These are phyloP conservation scores for Termitomyces titanicus DNA, from an alignment of 768 basidiomycete genomes.

Conservation along the genomic window DNA sequence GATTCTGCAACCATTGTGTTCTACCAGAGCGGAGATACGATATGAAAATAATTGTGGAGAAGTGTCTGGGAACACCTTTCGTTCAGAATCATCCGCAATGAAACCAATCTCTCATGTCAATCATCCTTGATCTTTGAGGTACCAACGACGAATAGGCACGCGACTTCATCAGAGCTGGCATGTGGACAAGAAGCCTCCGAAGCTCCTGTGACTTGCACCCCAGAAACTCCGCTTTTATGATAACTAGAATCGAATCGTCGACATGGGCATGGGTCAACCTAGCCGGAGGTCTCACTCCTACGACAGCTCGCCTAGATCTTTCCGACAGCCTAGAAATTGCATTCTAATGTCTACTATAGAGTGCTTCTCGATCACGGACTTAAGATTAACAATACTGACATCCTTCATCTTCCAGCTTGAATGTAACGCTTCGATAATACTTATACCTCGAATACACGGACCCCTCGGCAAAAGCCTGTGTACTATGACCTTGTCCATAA, in stretches of 20 bases:
- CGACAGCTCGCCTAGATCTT: not conserved
- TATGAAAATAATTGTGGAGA: not conserved
- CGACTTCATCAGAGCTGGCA: slow-evolving; percentile 2
- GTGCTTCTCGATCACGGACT: not conserved
- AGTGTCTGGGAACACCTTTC: not conserved
- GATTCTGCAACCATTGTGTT: too few relatives aligned
- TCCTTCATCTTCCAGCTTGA: not conserved
- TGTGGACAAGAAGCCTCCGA: slow-evolving; percentile 1
- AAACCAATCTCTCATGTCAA: not conserved
- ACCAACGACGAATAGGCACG: slow-evolving; percentile 7
- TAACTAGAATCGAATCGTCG: not conserved
- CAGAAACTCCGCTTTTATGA: not conserved
- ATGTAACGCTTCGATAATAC: not conserved
- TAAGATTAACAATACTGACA: not conserved
- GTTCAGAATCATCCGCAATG: not conserved
- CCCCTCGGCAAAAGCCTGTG: not conserved
- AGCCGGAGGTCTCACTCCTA: not conserved
- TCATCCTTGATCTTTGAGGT: slow-evolving; percentile 4
- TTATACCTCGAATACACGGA: not conserved
- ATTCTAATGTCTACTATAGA: not conserved
- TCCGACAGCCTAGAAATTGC: not conserved
- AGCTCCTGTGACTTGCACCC: slow-evolving; percentile 1
- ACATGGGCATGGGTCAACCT: not conserved
- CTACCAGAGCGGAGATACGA: not conserved
- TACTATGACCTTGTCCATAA: not conserved